Percentiles rank a stretch among this genome's conserved stretches.
phyloP scores from a whole-genome alignment of 768 basidiomycete genomes.

The Boletus pseudo-olivaceus region DNA sequence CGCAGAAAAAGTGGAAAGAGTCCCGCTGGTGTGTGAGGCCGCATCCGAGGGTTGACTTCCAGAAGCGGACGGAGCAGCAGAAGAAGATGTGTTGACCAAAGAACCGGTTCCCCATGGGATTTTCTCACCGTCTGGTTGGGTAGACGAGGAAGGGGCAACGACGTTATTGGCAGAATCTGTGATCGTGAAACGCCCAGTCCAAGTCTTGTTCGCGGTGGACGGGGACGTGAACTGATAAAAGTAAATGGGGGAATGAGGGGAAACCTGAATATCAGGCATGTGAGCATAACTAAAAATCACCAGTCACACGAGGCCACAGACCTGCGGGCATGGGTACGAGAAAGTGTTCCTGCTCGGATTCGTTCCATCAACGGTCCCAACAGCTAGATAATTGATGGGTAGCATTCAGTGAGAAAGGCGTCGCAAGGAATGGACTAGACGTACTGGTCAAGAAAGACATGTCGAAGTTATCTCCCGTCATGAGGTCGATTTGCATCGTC shows the following conservation, averaged over 20 bases:
- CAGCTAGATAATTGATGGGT: slow-evolving; percentile 39
- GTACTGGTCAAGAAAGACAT: slow-evolving; percentile 69
- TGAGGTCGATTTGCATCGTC: slow-evolving; percentile 70
- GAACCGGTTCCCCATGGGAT: slow-evolving; percentile 69
- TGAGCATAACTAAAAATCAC: not conserved
- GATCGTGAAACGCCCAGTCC: slow-evolving; percentile 80
- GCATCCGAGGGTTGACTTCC: not conserved
- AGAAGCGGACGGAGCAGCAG: slow-evolving; percentile 26
- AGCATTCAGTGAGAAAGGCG: not conserved
- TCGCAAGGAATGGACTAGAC: slow-evolving; percentile 21
- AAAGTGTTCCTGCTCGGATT: slow-evolving; percentile 40
- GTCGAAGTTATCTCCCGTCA: slow-evolving; percentile 69
- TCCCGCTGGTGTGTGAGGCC: slow-evolving; percentile 3
- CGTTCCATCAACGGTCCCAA: slow-evolving; percentile 67
- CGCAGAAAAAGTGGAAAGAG: not conserved
- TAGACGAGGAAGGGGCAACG: slow-evolving; percentile 47
- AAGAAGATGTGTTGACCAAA: slow-evolving; percentile 45
- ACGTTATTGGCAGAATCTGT: slow-evolving; percentile 45
- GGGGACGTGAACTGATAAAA: slow-evolving; percentile 74
- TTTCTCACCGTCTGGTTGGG: slow-evolving; percentile 45
- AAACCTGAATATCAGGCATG: slow-evolving; percentile 41
- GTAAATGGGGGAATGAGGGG: slow-evolving; percentile 64
- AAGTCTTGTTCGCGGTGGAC: slow-evolving; percentile 38
- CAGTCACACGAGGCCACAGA: slow-evolving; percentile 28
- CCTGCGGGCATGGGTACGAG: slow-evolving; percentile 63